Base-by-base conservation (phyloP, 139 green algal genomes). In the Picochlorum sp. region DNA sequence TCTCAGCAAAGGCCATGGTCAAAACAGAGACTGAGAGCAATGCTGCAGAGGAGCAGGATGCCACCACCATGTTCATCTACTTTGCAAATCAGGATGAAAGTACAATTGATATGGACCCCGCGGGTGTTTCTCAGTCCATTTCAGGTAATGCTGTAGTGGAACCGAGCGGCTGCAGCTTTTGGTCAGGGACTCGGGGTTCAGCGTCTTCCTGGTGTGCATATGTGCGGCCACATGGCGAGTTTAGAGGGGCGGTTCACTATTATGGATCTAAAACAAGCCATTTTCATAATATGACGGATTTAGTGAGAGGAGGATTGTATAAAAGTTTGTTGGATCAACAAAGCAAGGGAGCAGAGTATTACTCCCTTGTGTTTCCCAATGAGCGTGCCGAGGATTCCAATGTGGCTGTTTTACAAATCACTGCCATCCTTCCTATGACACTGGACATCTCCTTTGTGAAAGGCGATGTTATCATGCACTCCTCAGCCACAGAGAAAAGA, bases 361-460 rank as follows among this genome's bases (percentile, higher is more conserved):
- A 49, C 13, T 11, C 5, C 4, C 46, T 74, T 26, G 20, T 73
- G 34, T 74, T 93, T 50, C 79, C 79, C 14, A 75, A 89, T 62
- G 73, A 37, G 3, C 73, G 78, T 49, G 72, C 75, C 0, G 57
- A 49, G n/a, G 47, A 5, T 52, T 61, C 76, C 37, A 66, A 88
- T 71, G 44, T 92, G 50, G 82, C 73, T 0, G 20, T 89, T 1
- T 73, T 89, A 11, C 83, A 91, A 80, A 52, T 89, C 11, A 89
- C 75, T 6, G 61, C 72, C 9, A 23, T 47, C 6, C 57, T 89
- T 51, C 77, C 78, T 1, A 44, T 78, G 11, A 38, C 34, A 11
- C 47, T 87, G 5, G 84, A 90, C 61, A 61, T 89, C 5, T 72
- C 78, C 4, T 88, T 90, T 49, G 18, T 81, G 0, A 54, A 54